Evolutionary conservation across 164 flowering plant genomes (phyloP).

Genomic region (Malania oleifera): DNA sequence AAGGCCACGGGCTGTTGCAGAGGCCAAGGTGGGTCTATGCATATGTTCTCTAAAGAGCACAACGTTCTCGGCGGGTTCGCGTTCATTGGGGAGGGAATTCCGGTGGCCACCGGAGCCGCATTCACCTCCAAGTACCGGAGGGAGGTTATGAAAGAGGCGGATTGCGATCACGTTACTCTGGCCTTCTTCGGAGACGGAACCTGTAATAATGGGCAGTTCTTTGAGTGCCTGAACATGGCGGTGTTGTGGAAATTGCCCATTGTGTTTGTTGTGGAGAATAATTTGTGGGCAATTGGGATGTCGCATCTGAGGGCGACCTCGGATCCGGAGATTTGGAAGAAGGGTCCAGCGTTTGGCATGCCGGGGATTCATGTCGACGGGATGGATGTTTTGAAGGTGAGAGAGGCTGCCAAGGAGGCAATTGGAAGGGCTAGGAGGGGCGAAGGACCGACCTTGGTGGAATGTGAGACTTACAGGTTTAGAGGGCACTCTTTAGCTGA

Average conservation of each 20-base stretch:
- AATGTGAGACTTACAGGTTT: conserved; percentile 92
- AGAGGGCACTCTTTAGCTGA: conserved; percentile 99
- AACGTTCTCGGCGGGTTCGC: conserved; percentile 95
- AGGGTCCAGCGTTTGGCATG: conserved; percentile 89
- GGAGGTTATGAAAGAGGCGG: conserved; percentile 66
- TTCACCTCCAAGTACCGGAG: conserved; percentile 71
- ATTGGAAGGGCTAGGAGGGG: conserved; percentile 86
- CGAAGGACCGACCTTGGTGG: conserved; percentile 90
- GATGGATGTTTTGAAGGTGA: conserved; percentile 99
- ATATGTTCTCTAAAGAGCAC: conserved; percentile 92
- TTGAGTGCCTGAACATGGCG: conserved; percentile 98
- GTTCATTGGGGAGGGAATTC: conserved; percentile 93
- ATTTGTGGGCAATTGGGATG: conserved; percentile 99
- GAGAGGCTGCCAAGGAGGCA: conserved; percentile 94
- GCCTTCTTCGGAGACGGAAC: conserved; percentile 98
- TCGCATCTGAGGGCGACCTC: conserved; percentile 91
- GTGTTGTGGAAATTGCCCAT: conserved; percentile 92
- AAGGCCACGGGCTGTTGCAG: conserved; percentile 88
- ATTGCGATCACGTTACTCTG: conserved; percentile 67
- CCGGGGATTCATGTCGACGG: conserved; percentile 97
- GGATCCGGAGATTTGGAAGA: conserved; percentile 93
- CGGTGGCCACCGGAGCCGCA: conserved; percentile 93
- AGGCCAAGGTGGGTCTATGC: conserved; percentile 99
- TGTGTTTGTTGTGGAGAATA: conserved; percentile 92
- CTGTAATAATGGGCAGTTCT: conserved; percentile 90